A percentile compares a stretch with the other conserved stretches of the same genome.
Conservation (phyloP, 2,329 filamentous ascomycete genomes). For the Colletotrichum lindemuthianum region DNA sequence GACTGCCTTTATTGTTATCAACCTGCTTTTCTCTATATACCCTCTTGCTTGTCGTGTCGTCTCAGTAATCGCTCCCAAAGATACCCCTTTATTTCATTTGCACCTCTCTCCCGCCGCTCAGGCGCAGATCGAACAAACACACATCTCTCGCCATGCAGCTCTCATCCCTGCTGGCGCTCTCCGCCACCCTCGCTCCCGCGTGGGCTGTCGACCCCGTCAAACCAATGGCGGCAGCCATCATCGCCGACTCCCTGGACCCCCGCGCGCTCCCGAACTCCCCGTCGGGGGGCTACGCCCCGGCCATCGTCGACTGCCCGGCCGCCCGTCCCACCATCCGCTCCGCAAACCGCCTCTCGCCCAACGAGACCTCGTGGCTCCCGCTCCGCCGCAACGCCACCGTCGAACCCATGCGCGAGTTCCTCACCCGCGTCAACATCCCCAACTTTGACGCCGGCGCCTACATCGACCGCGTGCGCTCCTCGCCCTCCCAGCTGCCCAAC, state of each 20-base stretch:
- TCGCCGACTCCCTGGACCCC: slow-evolving; percentile 29
- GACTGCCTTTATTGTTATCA: slow-evolving; percentile 7
- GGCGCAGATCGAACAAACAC: neutral
- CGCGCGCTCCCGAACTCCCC: slow-evolving; percentile 51
- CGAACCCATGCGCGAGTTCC: slow-evolving; percentile 77
- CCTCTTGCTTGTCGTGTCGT: neutral
- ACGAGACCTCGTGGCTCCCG: slow-evolving; percentile 80
- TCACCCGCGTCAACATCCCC: slow-evolving; percentile 77
- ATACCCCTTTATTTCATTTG: neutral
- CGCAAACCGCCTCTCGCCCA: slow-evolving; percentile 69
- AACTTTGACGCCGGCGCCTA: slow-evolving; percentile 81
- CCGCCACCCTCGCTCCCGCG: slow-evolving; percentile 42
- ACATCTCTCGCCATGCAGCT: slow-evolving; percentile 13
- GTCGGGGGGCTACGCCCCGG: slow-evolving; percentile 76
- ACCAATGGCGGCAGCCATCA: slow-evolving; percentile 33
- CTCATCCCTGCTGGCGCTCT: slow-evolving; percentile 23
- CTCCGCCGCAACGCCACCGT: slow-evolving; percentile 78
- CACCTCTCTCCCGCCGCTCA: neutral
- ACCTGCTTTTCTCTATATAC: neutral
- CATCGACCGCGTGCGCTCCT: slow-evolving; percentile 72
- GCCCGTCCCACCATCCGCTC: slow-evolving; percentile 74
- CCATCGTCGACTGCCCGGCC: slow-evolving; percentile 73
- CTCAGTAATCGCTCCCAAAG: neutral
- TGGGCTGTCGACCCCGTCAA: slow-evolving; percentile 41
- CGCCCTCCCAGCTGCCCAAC: slow-evolving; percentile 66